Conservation (phyloP, 2,329 filamentous ascomycete species). For the Diplodia scrobiculata region DNA sequence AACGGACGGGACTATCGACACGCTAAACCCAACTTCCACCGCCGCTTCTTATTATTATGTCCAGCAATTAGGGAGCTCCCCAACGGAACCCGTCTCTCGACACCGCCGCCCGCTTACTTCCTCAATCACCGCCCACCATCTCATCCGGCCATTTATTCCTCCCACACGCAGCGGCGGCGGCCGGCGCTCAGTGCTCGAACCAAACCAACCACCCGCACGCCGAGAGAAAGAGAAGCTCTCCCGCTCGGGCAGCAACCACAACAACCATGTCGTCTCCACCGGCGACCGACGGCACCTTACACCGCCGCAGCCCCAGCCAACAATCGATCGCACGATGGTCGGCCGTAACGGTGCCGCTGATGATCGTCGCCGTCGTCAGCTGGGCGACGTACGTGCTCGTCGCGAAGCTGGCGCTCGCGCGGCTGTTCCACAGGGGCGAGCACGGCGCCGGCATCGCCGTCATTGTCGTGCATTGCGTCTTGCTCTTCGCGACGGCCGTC, state of each 20-base stretch:
- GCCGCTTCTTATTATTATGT: constrained; percentile 5
- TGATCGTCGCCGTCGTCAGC: constrained; percentile 66
- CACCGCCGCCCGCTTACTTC: background rate
- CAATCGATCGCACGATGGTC: constrained; percentile 57
- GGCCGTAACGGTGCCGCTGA: constrained; percentile 67
- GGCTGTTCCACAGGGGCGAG: constrained; percentile 43
- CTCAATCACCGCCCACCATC: background rate
- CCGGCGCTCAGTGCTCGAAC: background rate
- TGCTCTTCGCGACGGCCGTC: constrained; percentile 66
- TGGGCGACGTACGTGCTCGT: constrained; percentile 74
- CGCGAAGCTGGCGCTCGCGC: constrained; percentile 47
- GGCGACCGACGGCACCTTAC: background rate
- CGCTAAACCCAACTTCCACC: constrained; percentile 12
- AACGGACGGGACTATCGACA: background rate
- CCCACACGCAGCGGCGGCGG: no score
- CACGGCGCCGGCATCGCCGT: constrained; percentile 66
- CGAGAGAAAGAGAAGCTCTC: no score
- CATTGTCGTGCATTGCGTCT: constrained; percentile 70
- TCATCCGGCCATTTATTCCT: background rate
- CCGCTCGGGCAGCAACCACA: background rate
- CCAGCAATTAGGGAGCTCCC: constrained; percentile 4
- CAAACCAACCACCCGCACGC: background rate
- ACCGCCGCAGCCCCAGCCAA: background rate
- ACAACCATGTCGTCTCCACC: background rate
- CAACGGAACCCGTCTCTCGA: background rate